Evolutionary conservation across 2,329 filamentous ascomycete species (phyloP), one percentile per base, ranked within the genome.

Genomic region (Lachnum nothofagi): DNA sequence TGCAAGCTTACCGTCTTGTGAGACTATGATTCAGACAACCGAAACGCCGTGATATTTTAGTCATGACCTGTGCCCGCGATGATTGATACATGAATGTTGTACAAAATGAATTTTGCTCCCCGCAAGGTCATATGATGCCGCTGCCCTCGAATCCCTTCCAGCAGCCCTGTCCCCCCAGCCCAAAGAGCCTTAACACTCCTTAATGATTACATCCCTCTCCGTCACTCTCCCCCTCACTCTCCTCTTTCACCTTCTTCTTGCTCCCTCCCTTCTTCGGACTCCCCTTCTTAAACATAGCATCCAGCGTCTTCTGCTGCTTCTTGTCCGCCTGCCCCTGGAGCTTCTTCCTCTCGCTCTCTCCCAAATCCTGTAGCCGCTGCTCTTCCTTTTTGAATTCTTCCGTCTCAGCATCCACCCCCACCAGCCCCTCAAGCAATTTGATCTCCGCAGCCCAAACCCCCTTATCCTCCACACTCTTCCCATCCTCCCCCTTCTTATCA

Each of bases 361-460:
- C 93, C 62, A 79, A 73, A 31, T 77, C 80, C 49, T 85, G 77
- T 57, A 97, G 66, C 42, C 80, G 74, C 49, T 68, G 66, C 56
- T 89, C 88, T 44, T 88, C 68, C 10, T 72, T 67, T 57, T 68
- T 72, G 64, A 96, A 96, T 60, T 87, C 83, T 7, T 83, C 75
- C n/a, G 79, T 74, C 29, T 89, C 85, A 0, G 80, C 66, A 64
- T 96, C 86, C 80, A 91, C 88, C 6, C 84, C 91, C 34, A 96
- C 85, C 43, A 98, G 73, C 39, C 82, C 82, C 70, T 98, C 93
- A 4, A 98, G 77, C 55, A 97, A 73, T 72, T 96, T 96, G 69
- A 98, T 97, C 71, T 98, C 93, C 39, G 83, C 77, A 1, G 91
- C 90, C 91, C 91, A 97, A 14, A 96, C 77, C 45, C 79, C 74